phyloP scores from a whole-genome alignment of 2,329 filamentous ascomycete genomes.

The Boeremia lycopersici region DNA sequence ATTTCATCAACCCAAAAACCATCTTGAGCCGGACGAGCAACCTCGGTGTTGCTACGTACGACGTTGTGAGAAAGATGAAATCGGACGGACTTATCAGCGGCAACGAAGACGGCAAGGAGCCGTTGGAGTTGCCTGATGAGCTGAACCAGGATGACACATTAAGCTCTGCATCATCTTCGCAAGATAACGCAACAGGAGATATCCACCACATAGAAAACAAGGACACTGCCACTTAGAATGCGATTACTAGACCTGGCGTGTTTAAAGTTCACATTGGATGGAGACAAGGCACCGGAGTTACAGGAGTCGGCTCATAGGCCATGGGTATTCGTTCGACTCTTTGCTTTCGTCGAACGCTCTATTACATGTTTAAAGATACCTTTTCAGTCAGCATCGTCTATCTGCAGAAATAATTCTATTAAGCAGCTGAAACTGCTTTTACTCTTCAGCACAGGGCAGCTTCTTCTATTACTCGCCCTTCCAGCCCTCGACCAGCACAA shows the following conservation, averaged over 20 bases:
- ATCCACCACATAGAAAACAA: background rate
- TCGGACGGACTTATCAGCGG: slow-evolving; percentile 18
- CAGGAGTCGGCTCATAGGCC: slow-evolving; percentile 4
- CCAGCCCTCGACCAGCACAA: slow-evolving; percentile 34
- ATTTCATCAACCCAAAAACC: slow-evolving; percentile 19
- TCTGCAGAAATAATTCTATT: background rate
- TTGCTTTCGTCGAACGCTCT: slow-evolving; percentile 1
- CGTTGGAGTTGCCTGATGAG: background rate
- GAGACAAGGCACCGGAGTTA: background rate
- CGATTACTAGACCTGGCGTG: background rate
- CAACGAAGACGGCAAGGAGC: slow-evolving; percentile 2
- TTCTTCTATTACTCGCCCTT: slow-evolving; percentile 28
- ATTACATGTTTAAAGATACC: slow-evolving; percentile 10
- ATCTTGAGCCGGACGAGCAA: slow-evolving; percentile 24
- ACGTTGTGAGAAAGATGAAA: slow-evolving; percentile 23
- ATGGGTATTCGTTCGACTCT: slow-evolving; percentile 3
- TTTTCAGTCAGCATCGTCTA: background rate
- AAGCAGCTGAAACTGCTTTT: slow-evolving; percentile 5
- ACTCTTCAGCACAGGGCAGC: background rate
- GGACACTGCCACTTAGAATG: background rate
- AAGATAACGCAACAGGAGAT: background rate
- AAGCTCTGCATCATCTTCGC: background rate
- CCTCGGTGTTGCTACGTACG: slow-evolving; percentile 24
- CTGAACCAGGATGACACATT: background rate
- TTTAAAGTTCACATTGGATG: background rate